A percentile compares a stretch with the other conserved stretches of the same genome.
These are phyloP conservation scores for Paxillus rubicundulus DNA, from an alignment of 768 basidiomycete genomes.

Conservation along the genomic window DNA sequence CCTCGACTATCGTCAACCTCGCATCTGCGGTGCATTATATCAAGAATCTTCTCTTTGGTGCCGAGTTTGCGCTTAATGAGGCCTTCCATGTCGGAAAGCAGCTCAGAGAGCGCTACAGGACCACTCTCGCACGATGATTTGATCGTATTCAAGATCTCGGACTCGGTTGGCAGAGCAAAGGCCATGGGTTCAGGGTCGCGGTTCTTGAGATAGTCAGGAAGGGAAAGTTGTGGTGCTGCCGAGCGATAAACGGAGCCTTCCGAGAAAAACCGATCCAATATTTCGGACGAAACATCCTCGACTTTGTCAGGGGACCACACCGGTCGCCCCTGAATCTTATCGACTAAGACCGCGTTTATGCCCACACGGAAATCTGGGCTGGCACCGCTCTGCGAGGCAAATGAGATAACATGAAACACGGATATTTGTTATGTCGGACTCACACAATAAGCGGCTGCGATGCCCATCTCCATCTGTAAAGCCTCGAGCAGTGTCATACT, in stretches of 20 bases:
- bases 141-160: slow-evolving; percentile 65
- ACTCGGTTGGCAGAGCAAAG: slow-evolving; percentile 74
- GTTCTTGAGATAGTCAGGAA: slow-evolving; percentile 35
- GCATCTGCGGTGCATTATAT: slow-evolving; percentile 72
- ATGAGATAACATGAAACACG: slow-evolving; percentile 11
- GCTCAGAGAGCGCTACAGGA: slow-evolving; percentile 26
- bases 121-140: slow-evolving; percentile 38
- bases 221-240: slow-evolving; percentile 42
- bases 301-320: slow-evolving; percentile 70
- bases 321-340: slow-evolving; percentile 52
- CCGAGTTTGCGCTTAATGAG: slow-evolving; percentile 45
- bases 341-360: slow-evolving; percentile 64
- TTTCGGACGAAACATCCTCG: slow-evolving; percentile 54
- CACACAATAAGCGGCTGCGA: slow-evolving; percentile 89
- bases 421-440: slow-evolving; percentile 34
- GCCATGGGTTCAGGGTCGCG: slow-evolving; percentile 32
- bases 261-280: slow-evolving; percentile 69
- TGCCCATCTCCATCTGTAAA: slow-evolving; percentile 81
- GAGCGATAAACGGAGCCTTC: slow-evolving; percentile 46
- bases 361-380: slow-evolving; percentile 84
- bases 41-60: slow-evolving; percentile 71
- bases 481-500: slow-evolving; percentile 58
- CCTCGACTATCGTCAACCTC: slow-evolving; percentile 52
- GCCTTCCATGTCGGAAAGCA: slow-evolving; percentile 23
- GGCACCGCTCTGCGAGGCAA: slow-evolving; percentile 55